Conservation (phyloP, 257 asterid genomes). For the Thymus quinquecostatus region DNA sequence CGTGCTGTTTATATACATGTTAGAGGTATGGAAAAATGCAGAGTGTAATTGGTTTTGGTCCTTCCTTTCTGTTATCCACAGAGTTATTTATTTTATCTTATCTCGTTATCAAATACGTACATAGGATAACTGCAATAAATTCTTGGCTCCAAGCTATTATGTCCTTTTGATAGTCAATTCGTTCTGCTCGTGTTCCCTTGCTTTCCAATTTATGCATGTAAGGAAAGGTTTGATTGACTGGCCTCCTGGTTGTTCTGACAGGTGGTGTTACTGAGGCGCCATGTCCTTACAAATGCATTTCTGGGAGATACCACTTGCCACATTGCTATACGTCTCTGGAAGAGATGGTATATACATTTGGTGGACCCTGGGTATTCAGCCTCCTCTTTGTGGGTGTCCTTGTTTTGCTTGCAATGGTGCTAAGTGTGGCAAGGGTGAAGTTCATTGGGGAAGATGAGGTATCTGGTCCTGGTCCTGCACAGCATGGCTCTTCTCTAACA, state of each 20-base stretch:
- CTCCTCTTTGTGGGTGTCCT: slow-evolving; percentile 85
- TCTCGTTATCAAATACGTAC: slow-evolving; percentile 9
- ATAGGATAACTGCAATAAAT: slow-evolving; percentile 6
- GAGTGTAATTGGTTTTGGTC: slow-evolving; percentile 24
- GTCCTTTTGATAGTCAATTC: slow-evolving; percentile 13
- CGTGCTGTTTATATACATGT: slow-evolving; percentile 77
- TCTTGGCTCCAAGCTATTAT: not conserved
- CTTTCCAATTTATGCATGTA: slow-evolving; percentile 16
- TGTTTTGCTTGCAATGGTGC: slow-evolving; percentile 83
- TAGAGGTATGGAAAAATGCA: slow-evolving; percentile 64
- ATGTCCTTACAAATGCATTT: slow-evolving; percentile 90
- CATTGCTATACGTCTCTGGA: slow-evolving; percentile 96
- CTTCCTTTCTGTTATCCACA: not conserved
- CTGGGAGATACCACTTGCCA: slow-evolving; percentile 95
- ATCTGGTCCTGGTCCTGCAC: slow-evolving; percentile 91
- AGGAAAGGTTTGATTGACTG: slow-evolving; percentile 19
- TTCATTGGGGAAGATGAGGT: slow-evolving; percentile 89
- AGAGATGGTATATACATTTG: slow-evolving; percentile 95
- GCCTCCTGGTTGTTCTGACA: slow-evolving; percentile 42
- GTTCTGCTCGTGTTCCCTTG: slow-evolving; percentile 13
- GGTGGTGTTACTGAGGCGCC: slow-evolving; percentile 93
- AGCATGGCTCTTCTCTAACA: slow-evolving; percentile 86
- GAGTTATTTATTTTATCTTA: slow-evolving; percentile 19
- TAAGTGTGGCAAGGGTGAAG: slow-evolving; percentile 97
- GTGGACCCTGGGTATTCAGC: slow-evolving; percentile 98